These are phyloP conservation scores for Wickerhamia fluorescens DNA, from an alignment of 805 yeast species.

Conservation along the genomic window DNA sequence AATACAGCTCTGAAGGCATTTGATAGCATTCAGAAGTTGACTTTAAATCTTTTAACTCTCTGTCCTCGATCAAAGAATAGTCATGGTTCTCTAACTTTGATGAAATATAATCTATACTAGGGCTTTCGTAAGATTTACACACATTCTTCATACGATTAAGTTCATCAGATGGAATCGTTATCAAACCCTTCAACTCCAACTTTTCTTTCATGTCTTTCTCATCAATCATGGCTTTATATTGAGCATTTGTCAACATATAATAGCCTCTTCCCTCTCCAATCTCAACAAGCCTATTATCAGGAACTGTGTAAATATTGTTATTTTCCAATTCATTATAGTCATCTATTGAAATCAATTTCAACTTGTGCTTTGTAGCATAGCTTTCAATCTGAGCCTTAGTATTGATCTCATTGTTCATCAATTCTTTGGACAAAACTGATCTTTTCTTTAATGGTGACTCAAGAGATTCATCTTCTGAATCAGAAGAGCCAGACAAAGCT, in stretches of 20 bases:
- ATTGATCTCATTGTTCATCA: conserved; percentile 4
- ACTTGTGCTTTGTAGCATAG: conserved; percentile 27
- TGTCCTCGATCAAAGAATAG: conserved; percentile 7
- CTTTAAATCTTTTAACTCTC: conserved; percentile 12
- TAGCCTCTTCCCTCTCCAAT: conserved; percentile 19
- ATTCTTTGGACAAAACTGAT: conserved; percentile 12
- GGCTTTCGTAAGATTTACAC: conserved; percentile 16
- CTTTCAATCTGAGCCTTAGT: conserved; percentile 22
- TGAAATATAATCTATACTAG: conserved; percentile 17
- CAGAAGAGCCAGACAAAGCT: conserved; percentile 23
- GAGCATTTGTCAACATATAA: conserved; percentile 19
- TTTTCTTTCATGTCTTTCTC: conserved; percentile 30
- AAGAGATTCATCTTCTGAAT: conserved; percentile 12
- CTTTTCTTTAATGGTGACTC: conserved; percentile 3
- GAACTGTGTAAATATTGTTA: conserved; percentile 15
- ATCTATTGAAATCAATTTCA: conserved; percentile 24
- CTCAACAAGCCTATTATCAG: conserved; percentile 17
- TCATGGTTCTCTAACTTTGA: conserved; percentile 7
- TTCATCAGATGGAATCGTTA: conserved; percentile 22
- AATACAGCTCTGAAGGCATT: conserved; percentile 19
- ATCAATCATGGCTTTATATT: conserved; percentile 20
- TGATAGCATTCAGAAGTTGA: conserved; percentile 7
- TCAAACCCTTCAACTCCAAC: conserved; percentile 24
- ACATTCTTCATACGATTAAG: too few species aligned
- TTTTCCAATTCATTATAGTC: conserved; percentile 23